Base-by-base conservation (phyloP, 306 rosid species). In the Dalbergia oliveri region DNA sequence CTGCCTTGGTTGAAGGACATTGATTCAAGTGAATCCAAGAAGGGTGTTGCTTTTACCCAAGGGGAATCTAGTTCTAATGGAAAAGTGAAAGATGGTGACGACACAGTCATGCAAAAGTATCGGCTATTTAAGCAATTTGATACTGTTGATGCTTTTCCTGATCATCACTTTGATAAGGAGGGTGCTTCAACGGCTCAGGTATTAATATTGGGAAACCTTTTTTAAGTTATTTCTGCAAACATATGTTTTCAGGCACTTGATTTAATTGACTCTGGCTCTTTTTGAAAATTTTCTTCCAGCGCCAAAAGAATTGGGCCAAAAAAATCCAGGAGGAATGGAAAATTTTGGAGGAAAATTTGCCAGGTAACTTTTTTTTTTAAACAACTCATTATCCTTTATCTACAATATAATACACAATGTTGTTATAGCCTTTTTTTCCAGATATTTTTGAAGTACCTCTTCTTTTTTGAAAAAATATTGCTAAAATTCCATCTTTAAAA, bases 291-390 rank as follows among this genome's bases (percentile, higher is more conserved):
- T 66, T 15, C 59, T 77, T 41, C 71, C 81, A 89, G 95, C 81
- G 88, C 49, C 84, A 83, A 39, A 90, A 86, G 89, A 84, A 87
- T 56, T 93, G 97, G 97, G 90, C 91, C 3, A 93, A 93, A 84
- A 87, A 76, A 83, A 82, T 93, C 65, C 97, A 87, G 84, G 97
- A 89, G 12, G 97, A 93, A 79, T 93, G 97, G 97, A 89, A 91
- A 77, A 89, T 88, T 49, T 84, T 93, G 83, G 89, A 89, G 85
- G 89, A 85, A 66, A 85, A 82, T 84, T 84, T 93, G 84, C 97
- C 97, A 4, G 97, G 97, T 90, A 66, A 83, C 11, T 61, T 4
- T 62, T 64, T 9, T n/a, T 11, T 15, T 0, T 0, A 43, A 43
- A 43, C 15, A 47, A 49, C n/a, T 34, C 8, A 16, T 57, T 15